Evolutionary conservation across 2,329 filamentous ascomycete species (phyloP), one percentile per base, ranked within the genome.

Genomic region (Penicillium brasilianum): DNA sequence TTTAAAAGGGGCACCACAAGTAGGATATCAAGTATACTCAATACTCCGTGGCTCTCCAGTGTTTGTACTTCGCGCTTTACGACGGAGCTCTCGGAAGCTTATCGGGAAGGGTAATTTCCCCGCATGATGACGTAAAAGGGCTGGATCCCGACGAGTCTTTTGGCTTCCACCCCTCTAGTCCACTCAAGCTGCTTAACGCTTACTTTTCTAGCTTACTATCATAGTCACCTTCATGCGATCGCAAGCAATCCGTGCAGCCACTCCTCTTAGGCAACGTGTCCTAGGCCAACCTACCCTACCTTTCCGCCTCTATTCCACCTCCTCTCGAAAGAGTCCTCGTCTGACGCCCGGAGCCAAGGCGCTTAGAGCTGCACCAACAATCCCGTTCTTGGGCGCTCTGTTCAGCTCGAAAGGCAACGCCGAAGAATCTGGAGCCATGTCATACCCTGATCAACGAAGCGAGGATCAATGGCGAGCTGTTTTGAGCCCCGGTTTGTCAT

Each of bases 381-480:
- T 96, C 71, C 90, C 93, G 1, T 91, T 97, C 68, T 72, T 97
- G 39, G 84, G 90, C 68, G 87, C 89, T 58, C 80, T 97, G 1
- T 96, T 97, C 72, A 84, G 85, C 60, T 85, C 88, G 57, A 88
- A 85, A 55, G 76, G 80, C 46, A 82, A 79, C 44, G 81, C 83
- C 66, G 74, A 77, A 65, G 65, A 76, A 18, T 16, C 61, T 25
- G 63, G 75, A 64, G 71, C 72, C 39, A 81, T 82, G 79, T 81
- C 82, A 65, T 93, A 90, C 71, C 92, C 95, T n/a, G 87, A 95
- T 55, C 81, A 95, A 76, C 91, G 93, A 77, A 86, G 82, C 41
- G 85, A 93, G 22, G 87, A 91, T 59, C 93, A 98, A 80, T 99
- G 95, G 95, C 90, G 88, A 67, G 91, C 94, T 9, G 86, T 97